Evolutionary conservation across 2,329 filamentous ascomycete species (phyloP), one percentile per base, ranked within the genome.

Genomic region (Escovopsis sp.): DNA sequence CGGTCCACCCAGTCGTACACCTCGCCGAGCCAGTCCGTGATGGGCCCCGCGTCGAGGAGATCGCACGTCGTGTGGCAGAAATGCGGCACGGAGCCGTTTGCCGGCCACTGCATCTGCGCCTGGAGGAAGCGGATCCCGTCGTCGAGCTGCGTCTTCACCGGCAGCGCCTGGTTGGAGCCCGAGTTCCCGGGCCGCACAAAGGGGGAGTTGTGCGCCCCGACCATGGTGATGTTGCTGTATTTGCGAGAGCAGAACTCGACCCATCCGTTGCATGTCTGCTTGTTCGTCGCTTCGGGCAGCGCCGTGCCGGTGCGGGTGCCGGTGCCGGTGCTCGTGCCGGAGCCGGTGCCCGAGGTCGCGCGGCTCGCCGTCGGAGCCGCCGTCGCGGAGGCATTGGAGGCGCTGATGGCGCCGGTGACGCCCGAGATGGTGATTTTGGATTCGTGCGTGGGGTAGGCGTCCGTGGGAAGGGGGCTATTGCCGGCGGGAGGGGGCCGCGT

Each of bases 61-160:
- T 86, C 75, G 62, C 88, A 95, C 38, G 73, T 79, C 1, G 83
- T 85, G 59, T 95, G 88, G 61, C 88, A 95, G 53, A 91, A 85
- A 60, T 85, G 82, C 38, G 73, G 73, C 26, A 58, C 62, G 1
- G 65, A 66, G 33, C 59, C 63, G 49, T 72, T 69, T 19, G 49
- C 51, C 1, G 71, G 69, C 59, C 66, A 79, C 46, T 79, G 76
- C 42, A 80, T 78, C 57, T 80, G 76, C 3, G 62, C 76, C 55
- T 80, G 76, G 30, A 80, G 57, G 49, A 80, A 71, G 23, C 77
- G 75, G 33, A 83, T 64, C 28, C 85, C 85, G 55, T 93, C 85
- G 55, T 91, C 74, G 47, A 93, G 68, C 63, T 93, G 86, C 32
- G 71, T 65, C 11, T 67, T 70, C 39, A 91, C 83, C 18, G 67